These are phyloP conservation scores for Afroboletus lepidellus DNA, from an alignment of 1,284 basidiomycete genomes.

Conservation along the genomic window DNA sequence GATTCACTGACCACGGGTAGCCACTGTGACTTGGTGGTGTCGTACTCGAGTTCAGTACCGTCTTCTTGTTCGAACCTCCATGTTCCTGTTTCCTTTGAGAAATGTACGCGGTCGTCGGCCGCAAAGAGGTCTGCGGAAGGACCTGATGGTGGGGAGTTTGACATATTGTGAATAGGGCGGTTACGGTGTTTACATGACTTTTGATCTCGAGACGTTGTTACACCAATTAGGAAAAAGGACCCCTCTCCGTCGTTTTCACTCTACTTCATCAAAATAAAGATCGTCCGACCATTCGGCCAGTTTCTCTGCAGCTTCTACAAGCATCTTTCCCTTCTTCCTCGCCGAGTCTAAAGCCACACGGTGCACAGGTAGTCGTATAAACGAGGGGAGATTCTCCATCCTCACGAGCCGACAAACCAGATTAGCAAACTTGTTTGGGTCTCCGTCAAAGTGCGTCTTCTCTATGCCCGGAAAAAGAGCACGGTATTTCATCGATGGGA, in stretches of 20 bases:
- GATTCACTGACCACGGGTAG: slow-evolving; percentile 67
- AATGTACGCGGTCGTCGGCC: slow-evolving; percentile 77
- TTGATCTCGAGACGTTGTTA: slow-evolving; percentile 3
- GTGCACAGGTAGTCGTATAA: slow-evolving; percentile 28
- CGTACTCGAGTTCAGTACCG: slow-evolving; percentile 88
- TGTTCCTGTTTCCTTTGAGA: slow-evolving; percentile 70
- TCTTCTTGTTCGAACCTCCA: slow-evolving; percentile 92
- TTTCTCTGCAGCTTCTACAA: slow-evolving; percentile 25
- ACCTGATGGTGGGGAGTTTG: slow-evolving; percentile 42
- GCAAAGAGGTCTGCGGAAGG: slow-evolving; percentile 64
- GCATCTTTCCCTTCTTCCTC: slow-evolving; percentile 22
- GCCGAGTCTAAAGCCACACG: slow-evolving; percentile 22
- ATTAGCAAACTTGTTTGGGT: slow-evolving; percentile 27
- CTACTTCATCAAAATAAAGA: slow-evolving; percentile 14
- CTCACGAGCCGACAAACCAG: slow-evolving; percentile 18
- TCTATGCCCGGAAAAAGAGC: slow-evolving; percentile 18
- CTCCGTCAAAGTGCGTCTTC: slow-evolving; percentile 22
- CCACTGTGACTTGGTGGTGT: slow-evolving; percentile 73
- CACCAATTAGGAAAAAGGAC: slow-evolving; percentile 18
- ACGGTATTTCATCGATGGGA: slow-evolving; percentile 28
- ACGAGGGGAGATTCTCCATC: slow-evolving; percentile 19
- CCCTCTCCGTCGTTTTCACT: background rate
- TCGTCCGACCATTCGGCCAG: slow-evolving; percentile 25
- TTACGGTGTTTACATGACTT: slow-evolving; percentile 25
- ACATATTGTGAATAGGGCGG: slow-evolving; percentile 17